These are phyloP conservation scores for Penicillium brasilianum DNA, from an alignment of 2,329 filamentous ascomycete genomes.

Conservation along the genomic window DNA sequence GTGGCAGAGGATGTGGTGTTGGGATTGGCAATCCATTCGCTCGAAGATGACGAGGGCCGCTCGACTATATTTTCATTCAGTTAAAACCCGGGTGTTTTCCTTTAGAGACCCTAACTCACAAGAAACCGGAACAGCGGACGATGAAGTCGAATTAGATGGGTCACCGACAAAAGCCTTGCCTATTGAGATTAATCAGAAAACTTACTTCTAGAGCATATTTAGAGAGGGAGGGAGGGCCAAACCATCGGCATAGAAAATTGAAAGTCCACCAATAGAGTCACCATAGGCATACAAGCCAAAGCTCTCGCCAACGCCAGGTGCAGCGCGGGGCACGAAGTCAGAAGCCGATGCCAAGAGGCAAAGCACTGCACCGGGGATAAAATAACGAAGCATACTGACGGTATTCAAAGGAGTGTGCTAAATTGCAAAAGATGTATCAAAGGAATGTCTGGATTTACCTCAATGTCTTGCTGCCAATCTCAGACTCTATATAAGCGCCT, in stretches of 20 bases:
- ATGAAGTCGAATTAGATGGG: constrained; percentile 12
- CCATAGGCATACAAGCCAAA: constrained; percentile 19
- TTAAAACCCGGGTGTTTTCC: not conserved
- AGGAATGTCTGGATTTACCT: not conserved
- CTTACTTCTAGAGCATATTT: too few relatives aligned
- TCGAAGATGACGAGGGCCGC: not conserved
- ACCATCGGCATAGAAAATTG: constrained; percentile 17
- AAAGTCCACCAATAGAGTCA: constrained; percentile 11
- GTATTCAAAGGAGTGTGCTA: too few relatives aligned
- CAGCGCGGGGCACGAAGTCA: constrained; percentile 4
- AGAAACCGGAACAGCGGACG: constrained; percentile 5
- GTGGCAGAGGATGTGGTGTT: not conserved
- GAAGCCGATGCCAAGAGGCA: constrained; percentile 6
- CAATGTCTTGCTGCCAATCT: too few relatives aligned
- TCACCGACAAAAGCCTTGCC: constrained; percentile 16
- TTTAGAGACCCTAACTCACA: not conserved
- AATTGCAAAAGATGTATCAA: not conserved
- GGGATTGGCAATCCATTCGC: too few relatives aligned
- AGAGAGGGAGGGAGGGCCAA: not conserved
- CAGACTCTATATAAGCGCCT: too few relatives aligned
- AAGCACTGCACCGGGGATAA: not conserved
- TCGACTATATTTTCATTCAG: not conserved
- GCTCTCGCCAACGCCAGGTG: constrained; percentile 4
- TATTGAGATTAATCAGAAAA: not conserved
- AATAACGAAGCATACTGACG: not conserved